Base-by-base conservation (phyloP, 2,329 filamentous ascomycete species). In the Colletotrichum sp. region DNA sequence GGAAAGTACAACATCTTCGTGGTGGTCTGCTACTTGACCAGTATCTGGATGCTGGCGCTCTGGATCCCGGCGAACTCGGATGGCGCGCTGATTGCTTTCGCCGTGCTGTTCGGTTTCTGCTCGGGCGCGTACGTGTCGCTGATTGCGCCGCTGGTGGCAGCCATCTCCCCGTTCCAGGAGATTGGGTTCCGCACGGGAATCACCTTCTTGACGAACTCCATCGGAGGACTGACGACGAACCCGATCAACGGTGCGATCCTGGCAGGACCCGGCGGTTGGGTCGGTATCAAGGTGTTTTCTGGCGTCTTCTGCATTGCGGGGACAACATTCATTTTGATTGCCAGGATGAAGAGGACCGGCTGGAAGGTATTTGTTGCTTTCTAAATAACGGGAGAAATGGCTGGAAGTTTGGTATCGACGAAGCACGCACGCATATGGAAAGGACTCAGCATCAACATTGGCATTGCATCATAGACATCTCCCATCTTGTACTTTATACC, bases 141-240 rank as follows among this genome's bases (percentile, higher is more conserved):
- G 6, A 80, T 85, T 13, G 81, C 82, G 9, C 82, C 85, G 1
- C 82, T 88, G 3, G 80, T 87, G 6, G 84, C 83, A 2, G 89
- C 93, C 77, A 90, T 93, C 75, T 90, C 88, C 3, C 89, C 90
- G 39, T 84, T 90, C 70, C 82, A 85, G 3, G 86, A 91, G 79
- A 88, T 92, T 10, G 91, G 91, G 3, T 86, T 90, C 13, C 85
- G 90, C 1, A 83, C 78, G 5, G 85, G 85, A 3, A 80, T 86
- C 1, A 78, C 83, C 6, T 93, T 92, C 79, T 87, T 89, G 4
- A 81, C 90, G n/a, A 85, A 89, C 18, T 88, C 89, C 3, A 82
- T 94, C 44, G 89, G 89, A 0, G 91, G 90, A 4, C 83, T 94
- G 18, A 88, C 89, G 3, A 89, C 90, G 0, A 90, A 86, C 71